Evolutionary conservation across 2,329 filamentous ascomycete genomes (phyloP), one percentile per base, ranked within the genome.

Genomic region (Stemphylium lycopersici): DNA sequence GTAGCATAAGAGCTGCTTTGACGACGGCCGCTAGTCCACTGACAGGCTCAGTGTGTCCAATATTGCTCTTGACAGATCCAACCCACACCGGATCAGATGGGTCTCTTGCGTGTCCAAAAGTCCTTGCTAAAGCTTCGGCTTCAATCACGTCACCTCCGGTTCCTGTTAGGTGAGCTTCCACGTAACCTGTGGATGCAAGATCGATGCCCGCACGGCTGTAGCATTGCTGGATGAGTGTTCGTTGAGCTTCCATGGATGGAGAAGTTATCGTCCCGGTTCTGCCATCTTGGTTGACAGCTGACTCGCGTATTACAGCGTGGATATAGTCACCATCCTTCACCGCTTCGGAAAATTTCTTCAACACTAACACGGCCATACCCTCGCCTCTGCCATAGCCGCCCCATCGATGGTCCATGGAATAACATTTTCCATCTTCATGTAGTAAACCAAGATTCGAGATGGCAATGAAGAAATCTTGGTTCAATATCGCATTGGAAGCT

Each of bases 121-220:
- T 42, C 13, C 6, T 33, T 11, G 39, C 39, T 3, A 55, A 36
- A 12, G 39, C 52, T 8, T 48, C 45, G 1, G 52, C 43, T 39
- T 67, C 63, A 6, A 59, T 56, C 1, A 59, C 59, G 22, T 67
- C 65, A 13, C 54, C 54, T 3, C 79, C 82, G 38, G 84, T 86
- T 4, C 84, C 84, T 0, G 84, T 86, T 6, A 84, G 31, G 16
- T 59, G 56, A 22, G 52, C 56, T 10, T 59, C 56, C 2, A 59
- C 38, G 36, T 56, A 59, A 3, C 36, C 48, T 12, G 56, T 59
- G 7, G 26, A 24, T 4, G 31, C 18, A 15, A 50, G 48, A 24
- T 56, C 45, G 6, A 59, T 22, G 10, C 37, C 32, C 3, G 51
- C 51, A 10, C 29, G 33, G 8, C 16, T 20, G 20, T 54, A 49